phyloP scores from a whole-genome alignment of 1,284 basidiomycete species.

The Ustilago cynodontis region DNA sequence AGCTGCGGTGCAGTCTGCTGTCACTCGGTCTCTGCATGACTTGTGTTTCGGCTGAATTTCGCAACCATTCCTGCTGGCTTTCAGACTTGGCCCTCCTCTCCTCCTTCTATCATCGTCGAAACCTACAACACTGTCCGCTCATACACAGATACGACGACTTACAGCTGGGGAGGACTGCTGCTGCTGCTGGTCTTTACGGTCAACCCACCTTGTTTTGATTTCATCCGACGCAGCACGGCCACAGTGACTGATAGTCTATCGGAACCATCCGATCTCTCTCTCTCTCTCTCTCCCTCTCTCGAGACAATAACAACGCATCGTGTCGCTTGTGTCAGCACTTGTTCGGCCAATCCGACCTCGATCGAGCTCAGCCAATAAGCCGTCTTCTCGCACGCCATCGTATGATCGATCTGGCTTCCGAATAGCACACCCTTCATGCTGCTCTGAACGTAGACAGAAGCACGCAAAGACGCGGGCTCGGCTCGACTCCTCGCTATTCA shows the following conservation, averaged over 20 bases:
- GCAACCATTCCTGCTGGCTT: not conserved
- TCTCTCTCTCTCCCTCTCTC: too few species aligned
- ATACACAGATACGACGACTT: not conserved
- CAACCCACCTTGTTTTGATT: constrained; percentile 1
- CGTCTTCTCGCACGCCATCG: not conserved
- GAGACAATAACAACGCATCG: not conserved
- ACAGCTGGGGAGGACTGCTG: not conserved
- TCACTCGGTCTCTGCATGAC: constrained; percentile 1
- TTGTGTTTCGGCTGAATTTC: not conserved
- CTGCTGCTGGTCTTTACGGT: too few species aligned
- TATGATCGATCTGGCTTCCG: not conserved
- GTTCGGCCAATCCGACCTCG: not conserved
- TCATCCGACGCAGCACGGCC: not conserved
- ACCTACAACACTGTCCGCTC: not conserved
- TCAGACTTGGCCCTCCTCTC: not conserved
- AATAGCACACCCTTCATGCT: not conserved
- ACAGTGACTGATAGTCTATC: not conserved
- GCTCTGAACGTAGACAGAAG: not conserved
- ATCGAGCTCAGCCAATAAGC: not conserved
- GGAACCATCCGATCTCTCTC: not conserved
- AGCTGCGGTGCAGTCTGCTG: too few species aligned
- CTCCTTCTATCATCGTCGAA: not conserved
- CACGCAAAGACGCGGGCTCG: not conserved
- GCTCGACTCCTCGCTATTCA: not conserved
- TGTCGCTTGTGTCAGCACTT: not conserved